phyloP scores from a whole-genome alignment of 495 filamentous ascomycete species.

The Bombardia bombarda region DNA sequence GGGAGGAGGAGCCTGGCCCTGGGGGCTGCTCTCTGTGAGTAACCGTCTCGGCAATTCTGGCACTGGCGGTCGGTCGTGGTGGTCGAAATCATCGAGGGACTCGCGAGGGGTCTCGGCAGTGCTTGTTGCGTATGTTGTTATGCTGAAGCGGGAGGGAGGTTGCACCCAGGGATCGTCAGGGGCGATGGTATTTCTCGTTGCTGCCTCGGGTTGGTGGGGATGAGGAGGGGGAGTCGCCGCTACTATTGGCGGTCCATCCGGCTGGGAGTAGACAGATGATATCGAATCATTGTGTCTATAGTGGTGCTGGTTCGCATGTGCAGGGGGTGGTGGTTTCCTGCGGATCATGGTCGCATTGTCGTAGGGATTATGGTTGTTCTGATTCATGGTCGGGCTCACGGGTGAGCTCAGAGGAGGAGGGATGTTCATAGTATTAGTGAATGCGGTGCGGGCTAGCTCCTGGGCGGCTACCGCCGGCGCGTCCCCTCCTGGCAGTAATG shows the following conservation, averaged over 20 bases:
- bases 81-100: constrained; percentile 31
- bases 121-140: constrained; percentile 60
- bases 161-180: constrained; percentile 32
- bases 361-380: constrained; percentile 13
- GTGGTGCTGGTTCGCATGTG: constrained; percentile 17
- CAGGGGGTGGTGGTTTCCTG: constrained; percentile 33
- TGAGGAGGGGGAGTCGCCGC: too few relatives aligned
- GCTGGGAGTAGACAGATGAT: constrained; percentile 29
- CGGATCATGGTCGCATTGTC: constrained; percentile 25
- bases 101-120: constrained; percentile 49
- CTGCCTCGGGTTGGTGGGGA: constrained; percentile 17
- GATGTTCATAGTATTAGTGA: constrained; percentile 3
- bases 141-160: constrained; percentile 63
- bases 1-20: constrained; percentile 9
- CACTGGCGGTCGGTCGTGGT: constrained; percentile 25
- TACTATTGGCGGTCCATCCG: constrained; percentile 12
- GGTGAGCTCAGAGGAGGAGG: constrained; percentile 3
- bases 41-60: constrained; percentile 19
- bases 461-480: constrained; percentile 20
- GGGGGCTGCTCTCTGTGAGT: too few relatives aligned
- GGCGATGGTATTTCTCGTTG: constrained; percentile 4
- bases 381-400: constrained; percentile 10
- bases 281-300: constrained; percentile 27
- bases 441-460: constrained; percentile 15
- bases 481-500: constrained; percentile 12